Conservation (phyloP, 1,284 basidiomycete species). For the Trichosporon sp. region DNA sequence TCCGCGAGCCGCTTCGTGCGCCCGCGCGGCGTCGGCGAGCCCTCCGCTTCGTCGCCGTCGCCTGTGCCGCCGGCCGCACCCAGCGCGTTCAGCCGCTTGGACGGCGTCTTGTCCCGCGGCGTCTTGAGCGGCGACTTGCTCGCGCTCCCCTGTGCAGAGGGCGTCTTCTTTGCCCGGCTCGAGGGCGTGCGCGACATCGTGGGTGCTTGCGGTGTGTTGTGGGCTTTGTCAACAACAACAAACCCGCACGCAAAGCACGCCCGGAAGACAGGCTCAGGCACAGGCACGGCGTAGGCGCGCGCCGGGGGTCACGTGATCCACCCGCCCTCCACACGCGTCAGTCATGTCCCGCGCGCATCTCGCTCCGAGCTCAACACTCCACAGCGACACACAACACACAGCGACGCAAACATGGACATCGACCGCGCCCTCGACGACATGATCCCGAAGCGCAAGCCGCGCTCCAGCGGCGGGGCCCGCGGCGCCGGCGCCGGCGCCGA, state of each 20-base stretch:
- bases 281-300: not conserved
- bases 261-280: not conserved
- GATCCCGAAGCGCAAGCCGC: slow-evolving; percentile 35
- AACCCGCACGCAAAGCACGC: not conserved
- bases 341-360: not conserved
- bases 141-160: not conserved
- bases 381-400: not conserved
- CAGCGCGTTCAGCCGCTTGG: not conserved
- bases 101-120: not conserved
- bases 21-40: not conserved
- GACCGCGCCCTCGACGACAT: slow-evolving; percentile 48
- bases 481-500: slow-evolving; percentile 8
- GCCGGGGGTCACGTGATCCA: not conserved
- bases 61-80: not conserved
- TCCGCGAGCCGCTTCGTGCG: slow-evolving; percentile 4
- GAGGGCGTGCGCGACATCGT: not conserved
- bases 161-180: not conserved
- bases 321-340: not conserved
- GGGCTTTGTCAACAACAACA: slow-evolving; percentile 2
- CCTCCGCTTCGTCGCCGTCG: not conserved
- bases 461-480: slow-evolving; percentile 1
- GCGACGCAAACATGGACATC: slow-evolving; percentile 38
- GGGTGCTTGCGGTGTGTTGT: not conserved
- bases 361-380: not conserved
- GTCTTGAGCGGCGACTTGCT: not conserved